These are phyloP conservation scores for Bryoglossum gracile DNA, from an alignment of 495 filamentous ascomycete species.

Conservation along the genomic window DNA sequence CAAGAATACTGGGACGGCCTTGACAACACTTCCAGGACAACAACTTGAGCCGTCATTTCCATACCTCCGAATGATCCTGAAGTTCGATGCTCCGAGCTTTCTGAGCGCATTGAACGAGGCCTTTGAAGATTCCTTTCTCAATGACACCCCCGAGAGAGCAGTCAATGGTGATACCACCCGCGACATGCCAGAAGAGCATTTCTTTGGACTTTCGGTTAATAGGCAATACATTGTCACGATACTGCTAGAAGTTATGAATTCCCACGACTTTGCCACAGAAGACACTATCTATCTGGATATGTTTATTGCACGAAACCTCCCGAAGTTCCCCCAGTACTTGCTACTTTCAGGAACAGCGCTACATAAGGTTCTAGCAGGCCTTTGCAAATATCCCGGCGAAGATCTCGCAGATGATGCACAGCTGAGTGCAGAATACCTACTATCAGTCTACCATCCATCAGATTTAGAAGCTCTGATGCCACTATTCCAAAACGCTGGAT, in stretches of 20 bases:
- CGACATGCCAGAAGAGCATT: constrained; percentile 50
- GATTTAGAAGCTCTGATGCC: constrained; percentile 69
- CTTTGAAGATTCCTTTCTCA: constrained; percentile 91
- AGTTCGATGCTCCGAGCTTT: constrained; percentile 85
- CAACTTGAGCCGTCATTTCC: constrained; percentile 62
- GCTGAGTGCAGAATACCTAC: constrained; percentile 87
- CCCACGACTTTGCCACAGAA: constrained; percentile 59
- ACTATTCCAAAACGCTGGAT: constrained; percentile 70
- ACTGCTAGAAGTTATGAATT: constrained; percentile 78
- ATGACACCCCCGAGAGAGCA: constrained; percentile 56
- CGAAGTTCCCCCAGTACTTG: constrained; percentile 95
- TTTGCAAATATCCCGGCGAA: constrained; percentile 74
- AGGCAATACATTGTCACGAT: constrained; percentile 88
- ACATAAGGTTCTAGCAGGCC: constrained; percentile 68
- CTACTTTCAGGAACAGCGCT: constrained; percentile 79
- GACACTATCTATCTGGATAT: constrained; percentile 95
- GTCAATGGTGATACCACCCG: constrained; percentile 43
- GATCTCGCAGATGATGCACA: constrained; percentile 92
- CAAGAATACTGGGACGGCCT: constrained; percentile 42
- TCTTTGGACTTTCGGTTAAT: constrained; percentile 68
- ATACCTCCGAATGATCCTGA: constrained; percentile 73
- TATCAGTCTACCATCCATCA: constrained; percentile 88
- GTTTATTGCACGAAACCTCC: constrained; percentile 93
- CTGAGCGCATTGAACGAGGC: constrained; percentile 95
- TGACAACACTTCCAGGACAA: constrained; percentile 44